phyloP scores from a whole-genome alignment of 805 yeast species.

The Brettanomyces anomalus region DNA sequence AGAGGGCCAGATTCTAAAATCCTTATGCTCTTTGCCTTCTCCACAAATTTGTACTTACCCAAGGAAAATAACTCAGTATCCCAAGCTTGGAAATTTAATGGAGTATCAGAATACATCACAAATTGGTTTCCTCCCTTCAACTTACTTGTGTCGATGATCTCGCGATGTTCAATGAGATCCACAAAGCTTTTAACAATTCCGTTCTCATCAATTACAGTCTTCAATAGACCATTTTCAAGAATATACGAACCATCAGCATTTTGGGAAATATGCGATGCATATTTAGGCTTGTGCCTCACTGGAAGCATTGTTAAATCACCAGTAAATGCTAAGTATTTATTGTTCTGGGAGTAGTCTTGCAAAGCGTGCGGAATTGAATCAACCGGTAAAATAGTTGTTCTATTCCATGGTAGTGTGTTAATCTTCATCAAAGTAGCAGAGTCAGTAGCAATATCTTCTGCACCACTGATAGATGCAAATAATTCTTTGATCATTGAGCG shows the following conservation, averaged over 20 bases:
- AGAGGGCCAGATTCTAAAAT: constrained; percentile 44
- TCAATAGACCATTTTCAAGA: constrained; percentile 53
- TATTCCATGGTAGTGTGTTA: constrained; percentile 61
- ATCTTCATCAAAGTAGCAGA: constrained; percentile 22
- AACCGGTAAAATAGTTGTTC: constrained; percentile 35
- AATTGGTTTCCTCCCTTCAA: constrained; percentile 70
- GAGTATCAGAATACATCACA: constrained; percentile 81
- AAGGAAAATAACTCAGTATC: constrained; percentile 89
- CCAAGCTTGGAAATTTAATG: constrained; percentile 93
- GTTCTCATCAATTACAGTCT: constrained; percentile 41
- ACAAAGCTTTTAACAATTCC: constrained; percentile 54
- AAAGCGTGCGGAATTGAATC: constrained; percentile 7
- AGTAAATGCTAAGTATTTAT: constrained; percentile 11
- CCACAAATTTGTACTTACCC: constrained; percentile 53
- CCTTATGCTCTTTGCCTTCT: constrained; percentile 29
- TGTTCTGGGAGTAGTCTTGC: constrained; percentile 8
- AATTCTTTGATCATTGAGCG: constrained; percentile 45
- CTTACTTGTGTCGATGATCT: constrained; percentile 51
- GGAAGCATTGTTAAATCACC: constrained; percentile 19
- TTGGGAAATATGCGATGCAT: constrained; percentile 42
- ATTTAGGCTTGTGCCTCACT: constrained; percentile 19
- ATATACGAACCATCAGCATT: constrained; percentile 30
- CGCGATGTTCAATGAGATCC: constrained; percentile 52
- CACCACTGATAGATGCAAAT: constrained; percentile 7
- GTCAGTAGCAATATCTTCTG: constrained; percentile 4